Base-by-base conservation (phyloP, 2,329 filamentous ascomycete species). In the Aschersonia sp. region DNA sequence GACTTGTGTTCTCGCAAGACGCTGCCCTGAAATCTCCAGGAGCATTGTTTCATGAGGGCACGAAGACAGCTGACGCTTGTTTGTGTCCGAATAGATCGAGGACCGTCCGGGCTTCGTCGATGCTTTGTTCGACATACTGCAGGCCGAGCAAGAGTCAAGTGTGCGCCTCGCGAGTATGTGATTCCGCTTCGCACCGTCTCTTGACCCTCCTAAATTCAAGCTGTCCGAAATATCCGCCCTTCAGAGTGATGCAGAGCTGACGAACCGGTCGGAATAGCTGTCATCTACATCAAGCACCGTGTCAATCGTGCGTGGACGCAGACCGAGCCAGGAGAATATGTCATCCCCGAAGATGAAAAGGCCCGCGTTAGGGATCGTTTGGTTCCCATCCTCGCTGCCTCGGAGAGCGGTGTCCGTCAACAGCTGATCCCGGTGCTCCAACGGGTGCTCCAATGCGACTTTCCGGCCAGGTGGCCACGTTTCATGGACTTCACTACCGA, bases 241-340 rank as follows among this genome's bases (percentile, higher is more conserved):
- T 29, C 9, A 41, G 42, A 49, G 45, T 55, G 55, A 49, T 55
- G 52, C 44, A 41, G 43, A 30, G 40, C 47, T 46, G 10, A 49
- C 29, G 32, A 12, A 46, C 4, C 9, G 10, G 29, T 9, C 44
- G 49, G 45, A 47, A 52, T 66, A 96, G 91, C 89, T 61, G 89
- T 91, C 61, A 87, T 98, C 58, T 98, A 97, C 70, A 80, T 97
- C 65, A 98, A 98, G 73, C 97, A 98, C 70, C 85, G 89, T 63
- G 85, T 97, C 65, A 91, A 85, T 65, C 85, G 89, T 62, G 89
- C 87, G 59, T 98, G 92, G 92, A 77, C 83, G 48, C 80, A 78
- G 53, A 74, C 76, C 60, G 86, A 94, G 55, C 84, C 91, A 55
- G 76, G 78, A 59, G 81, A 84, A 58, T 80, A 79, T 57, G 72